phyloP scores from a whole-genome alignment of 202 grass and related monocot genomes.

The Schoenoplectus triqueter region DNA sequence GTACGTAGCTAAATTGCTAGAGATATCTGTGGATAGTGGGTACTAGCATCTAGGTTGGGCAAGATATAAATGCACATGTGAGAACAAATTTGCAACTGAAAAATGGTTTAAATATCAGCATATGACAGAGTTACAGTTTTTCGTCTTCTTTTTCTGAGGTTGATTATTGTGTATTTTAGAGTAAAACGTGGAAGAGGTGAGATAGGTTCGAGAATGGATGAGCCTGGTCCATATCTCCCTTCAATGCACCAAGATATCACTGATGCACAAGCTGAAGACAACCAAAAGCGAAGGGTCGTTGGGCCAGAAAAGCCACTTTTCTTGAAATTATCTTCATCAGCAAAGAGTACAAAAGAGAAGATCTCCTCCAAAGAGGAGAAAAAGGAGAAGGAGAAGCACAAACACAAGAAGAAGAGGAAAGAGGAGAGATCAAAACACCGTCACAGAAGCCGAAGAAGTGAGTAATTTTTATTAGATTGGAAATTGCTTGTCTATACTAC shows the following conservation, averaged over 20 bases:
- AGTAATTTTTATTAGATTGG: slow-evolving; percentile 41
- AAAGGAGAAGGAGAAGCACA: slow-evolving; percentile 39
- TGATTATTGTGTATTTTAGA: slow-evolving; percentile 45
- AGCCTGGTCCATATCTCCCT: slow-evolving; percentile 69
- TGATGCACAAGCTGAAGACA: slow-evolving; percentile 59
- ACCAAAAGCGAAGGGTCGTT: slow-evolving; percentile 52
- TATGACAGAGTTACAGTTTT: neutral
- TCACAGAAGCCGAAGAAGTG: slow-evolving; percentile 55
- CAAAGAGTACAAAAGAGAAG: slow-evolving; percentile 40
- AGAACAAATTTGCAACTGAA: neutral
- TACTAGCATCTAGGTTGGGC: slow-evolving; percentile 13
- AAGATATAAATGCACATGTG: neutral
- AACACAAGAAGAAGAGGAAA: slow-evolving; percentile 49
- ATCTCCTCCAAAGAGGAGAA: slow-evolving; percentile 32
- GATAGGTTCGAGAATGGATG: slow-evolving; percentile 87
- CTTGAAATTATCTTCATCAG: slow-evolving; percentile 49
- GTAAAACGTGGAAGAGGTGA: slow-evolving; percentile 77
- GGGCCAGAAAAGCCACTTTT: slow-evolving; percentile 67
- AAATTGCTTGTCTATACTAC: neutral
- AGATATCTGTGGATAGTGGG: neutral
- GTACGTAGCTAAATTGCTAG: neutral
- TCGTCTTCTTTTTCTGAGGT: slow-evolving; percentile 2
- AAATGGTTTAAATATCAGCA: neutral
- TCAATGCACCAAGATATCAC: slow-evolving; percentile 29
- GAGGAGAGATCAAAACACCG: slow-evolving; percentile 69